Conservation (phyloP, 257 asterid species). For the Solanum paucissectum region DNA sequence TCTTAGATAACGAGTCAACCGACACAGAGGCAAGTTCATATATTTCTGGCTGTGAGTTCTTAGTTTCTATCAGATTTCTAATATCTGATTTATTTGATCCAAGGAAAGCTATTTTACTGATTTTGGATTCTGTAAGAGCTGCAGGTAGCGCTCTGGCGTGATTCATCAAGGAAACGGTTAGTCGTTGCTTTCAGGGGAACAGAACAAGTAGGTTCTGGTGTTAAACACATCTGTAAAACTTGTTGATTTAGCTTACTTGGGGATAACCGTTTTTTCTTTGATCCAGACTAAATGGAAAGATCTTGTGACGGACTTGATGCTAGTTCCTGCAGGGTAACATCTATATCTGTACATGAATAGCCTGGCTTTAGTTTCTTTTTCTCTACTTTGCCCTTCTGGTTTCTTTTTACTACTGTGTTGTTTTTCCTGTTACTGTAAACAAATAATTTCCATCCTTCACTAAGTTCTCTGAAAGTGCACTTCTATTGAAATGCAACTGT, state of each 20-base stretch:
- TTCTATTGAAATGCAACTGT: not conserved
- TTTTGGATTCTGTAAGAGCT: conserved; percentile 11
- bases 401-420: not conserved
- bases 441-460: not conserved
- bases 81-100: not conserved
- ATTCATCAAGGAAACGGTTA: conserved; percentile 57
- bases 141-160: conserved; percentile 97
- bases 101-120: conserved; percentile 5
- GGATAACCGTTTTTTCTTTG: conserved; percentile 14
- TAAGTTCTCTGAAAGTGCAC: not conserved
- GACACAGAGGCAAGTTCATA: conserved; percentile 77
- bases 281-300: conserved; percentile 91
- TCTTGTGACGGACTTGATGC: conserved; percentile 79
- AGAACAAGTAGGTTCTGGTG: conserved; percentile 61
- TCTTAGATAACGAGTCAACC: conserved; percentile 75
- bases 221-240: not conserved
- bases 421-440: not conserved
- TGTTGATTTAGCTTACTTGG: not conserved
- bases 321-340: conserved; percentile 87
- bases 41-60: not conserved
- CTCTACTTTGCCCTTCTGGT: not conserved
- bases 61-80: not conserved
- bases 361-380: not conserved
- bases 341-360: not conserved
- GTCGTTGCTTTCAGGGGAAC: conserved; percentile 99